A percentile compares a stretch with the other conserved stretches of the same genome.
These are phyloP conservation scores for Lactifluus piperatus DNA, from an alignment of 768 basidiomycete genomes.

Conservation along the genomic window DNA sequence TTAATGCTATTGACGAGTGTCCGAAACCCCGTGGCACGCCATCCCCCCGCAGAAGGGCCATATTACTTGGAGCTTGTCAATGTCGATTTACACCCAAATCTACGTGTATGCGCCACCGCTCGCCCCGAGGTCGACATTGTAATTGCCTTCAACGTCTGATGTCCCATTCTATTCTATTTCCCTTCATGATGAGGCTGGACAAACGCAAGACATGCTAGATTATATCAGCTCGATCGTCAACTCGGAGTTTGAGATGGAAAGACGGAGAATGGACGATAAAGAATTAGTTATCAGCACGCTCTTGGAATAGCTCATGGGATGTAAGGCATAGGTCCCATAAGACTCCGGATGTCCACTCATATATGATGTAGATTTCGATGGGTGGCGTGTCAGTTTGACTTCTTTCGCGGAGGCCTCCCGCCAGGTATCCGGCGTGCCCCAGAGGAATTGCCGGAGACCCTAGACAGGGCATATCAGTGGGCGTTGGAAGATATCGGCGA, in stretches of 20 bases:
- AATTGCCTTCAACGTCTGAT: not conserved
- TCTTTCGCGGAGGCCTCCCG: not conserved
- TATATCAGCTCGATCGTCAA: not conserved
- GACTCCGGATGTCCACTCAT: not conserved
- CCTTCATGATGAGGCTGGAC: not conserved
- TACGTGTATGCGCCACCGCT: conserved; percentile 4
- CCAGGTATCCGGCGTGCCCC: not conserved
- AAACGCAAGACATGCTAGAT: not conserved
- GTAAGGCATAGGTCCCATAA: not conserved
- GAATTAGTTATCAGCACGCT: not conserved
- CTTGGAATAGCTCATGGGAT: not conserved
- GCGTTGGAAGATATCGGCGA: not conserved
- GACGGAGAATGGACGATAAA: not conserved
- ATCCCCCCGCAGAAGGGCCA: not conserved
- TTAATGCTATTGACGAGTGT: conserved; percentile 3
- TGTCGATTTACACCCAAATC: not conserved
- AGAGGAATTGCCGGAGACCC: not conserved
- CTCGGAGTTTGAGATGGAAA: not conserved
- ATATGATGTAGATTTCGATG: not conserved
- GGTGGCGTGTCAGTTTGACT: not conserved
- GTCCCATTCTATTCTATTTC: not conserved
- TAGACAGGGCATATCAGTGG: not conserved
- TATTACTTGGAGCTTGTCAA: not conserved
- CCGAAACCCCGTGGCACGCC: not conserved
- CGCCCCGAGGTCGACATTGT: not conserved